Evolutionary conservation across 1,139 yeast species (phyloP), one percentile per base, ranked within the genome.

Genomic region (Magnusiomyces suaveolens): DNA sequence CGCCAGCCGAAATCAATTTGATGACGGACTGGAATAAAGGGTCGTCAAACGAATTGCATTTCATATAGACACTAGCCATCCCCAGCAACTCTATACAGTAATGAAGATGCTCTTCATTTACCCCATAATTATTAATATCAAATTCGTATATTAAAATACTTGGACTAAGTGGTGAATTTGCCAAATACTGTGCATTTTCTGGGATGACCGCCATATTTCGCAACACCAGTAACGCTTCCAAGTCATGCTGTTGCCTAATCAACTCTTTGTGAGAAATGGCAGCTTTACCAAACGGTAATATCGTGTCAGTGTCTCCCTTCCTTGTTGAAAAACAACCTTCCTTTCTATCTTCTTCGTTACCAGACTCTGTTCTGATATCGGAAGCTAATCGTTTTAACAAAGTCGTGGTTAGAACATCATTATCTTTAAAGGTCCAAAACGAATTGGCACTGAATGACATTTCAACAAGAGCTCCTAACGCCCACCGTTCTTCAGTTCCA

Each of bases 121-220:
- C 43, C 73, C 69, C 54, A 60, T 60, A 21, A 23, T 66, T 63
- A 16, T 75, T 70, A 43, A 72, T 61, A 51, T 68, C 66, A 51
- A 83, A 71, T 51, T 81, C 79, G 54, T 72, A 70, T 57, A 80
- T 71, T n/a, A 82, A 75, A 24, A 72, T 62, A 20, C 56, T 60
- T n/a, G 60, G 61, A 49, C 68, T 61, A 20, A 59, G 56, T 1
- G 64, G 72, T 53, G 78, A 73, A 60, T 80, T 77, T 0, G 94
- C 86, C 59, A 92, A 71, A 69, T 83, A 77, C 66, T 86, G 90
- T 46, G 95, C 95, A 63, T 88, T 87, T 47, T 79, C 83, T 18
- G 87, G 78, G 65, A 89, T 96, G 66, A 92, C 94, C 1, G 87
- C 79, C 54, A 87, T 73, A 67, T 92, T 92, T 63, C 97, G 76